These are phyloP conservation scores for Clavispora carvajalis DNA, from an alignment of 805 yeast species.

Conservation along the genomic window DNA sequence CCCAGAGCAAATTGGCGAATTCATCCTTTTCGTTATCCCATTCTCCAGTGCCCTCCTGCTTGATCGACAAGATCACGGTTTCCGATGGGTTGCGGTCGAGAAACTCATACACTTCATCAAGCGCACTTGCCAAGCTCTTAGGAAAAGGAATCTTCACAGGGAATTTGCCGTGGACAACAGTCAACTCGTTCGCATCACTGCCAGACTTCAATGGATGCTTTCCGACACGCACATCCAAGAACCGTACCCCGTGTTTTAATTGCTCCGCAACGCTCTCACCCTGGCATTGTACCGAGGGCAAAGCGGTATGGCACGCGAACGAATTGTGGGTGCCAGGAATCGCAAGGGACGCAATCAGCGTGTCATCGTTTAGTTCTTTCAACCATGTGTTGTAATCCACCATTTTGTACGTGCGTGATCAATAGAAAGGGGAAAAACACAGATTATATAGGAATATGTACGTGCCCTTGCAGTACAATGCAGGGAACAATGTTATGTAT, in stretches of 20 bases:
- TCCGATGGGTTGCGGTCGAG: constrained; percentile 50
- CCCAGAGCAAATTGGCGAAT: constrained; percentile 58
- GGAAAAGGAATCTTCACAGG: constrained; percentile 63
- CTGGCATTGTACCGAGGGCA: constrained; percentile 77
- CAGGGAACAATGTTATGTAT: not conserved
- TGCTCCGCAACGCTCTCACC: constrained; percentile 55
- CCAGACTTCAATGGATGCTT: constrained; percentile 50
- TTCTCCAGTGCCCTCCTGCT: constrained; percentile 66
- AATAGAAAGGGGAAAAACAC: not conserved
- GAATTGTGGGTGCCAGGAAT: constrained; percentile 86
- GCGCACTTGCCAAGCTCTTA: constrained; percentile 43
- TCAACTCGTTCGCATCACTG: constrained; percentile 48
- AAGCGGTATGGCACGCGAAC: constrained; percentile 64
- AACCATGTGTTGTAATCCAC: constrained; percentile 50
- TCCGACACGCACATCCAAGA: constrained; percentile 63
- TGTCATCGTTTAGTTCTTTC: constrained; percentile 46
- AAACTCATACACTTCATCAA: constrained; percentile 57
- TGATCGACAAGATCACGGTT: constrained; percentile 60
- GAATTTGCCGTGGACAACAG: constrained; percentile 70
- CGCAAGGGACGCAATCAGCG: constrained; percentile 47
- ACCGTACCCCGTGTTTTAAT: constrained; percentile 68
- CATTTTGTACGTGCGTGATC: constrained; percentile 18
- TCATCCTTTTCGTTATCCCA: constrained; percentile 64
- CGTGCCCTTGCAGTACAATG: not conserved
- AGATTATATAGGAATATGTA: not conserved